Base-by-base conservation (phyloP, 106 monocot genomes). In the Platanthera guangdongensis region DNA sequence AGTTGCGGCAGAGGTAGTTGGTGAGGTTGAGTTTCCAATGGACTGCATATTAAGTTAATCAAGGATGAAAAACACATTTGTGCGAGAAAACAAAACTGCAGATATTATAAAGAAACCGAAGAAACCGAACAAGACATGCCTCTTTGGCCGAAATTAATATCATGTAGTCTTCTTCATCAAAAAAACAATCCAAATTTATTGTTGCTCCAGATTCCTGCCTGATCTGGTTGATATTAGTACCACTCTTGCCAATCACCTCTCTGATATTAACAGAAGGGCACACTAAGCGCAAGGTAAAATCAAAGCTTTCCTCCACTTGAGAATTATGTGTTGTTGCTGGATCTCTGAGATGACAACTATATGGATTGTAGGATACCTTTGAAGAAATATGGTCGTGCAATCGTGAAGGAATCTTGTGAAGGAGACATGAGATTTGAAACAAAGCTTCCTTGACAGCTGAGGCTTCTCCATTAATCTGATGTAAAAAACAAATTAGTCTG, bases 161-260 rank as follows among this genome's bases (percentile, higher is more conserved):
- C 65, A 84, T 73, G 80, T 80, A 84, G 73, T 84, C 84, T 77
- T 84, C 80, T 80, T 84, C 84, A 25, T 51, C 45, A 50, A 73
- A 76, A 6, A 77, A 84, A 74, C 80, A 77, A 50, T 80, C 84
- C 18, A 84, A 72, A 71, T 84, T 84, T 39, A 84, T 80, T 64
- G 10, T 57, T 80, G 84, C 84, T 52, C 84, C 84, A 50, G 84
- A 84, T 51, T 84, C 77, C 73, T 80, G 77, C 67, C 84, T 84
- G 54, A 84, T 84, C 68, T 80, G 76, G 67, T 84, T 84, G 46
- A 84, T 80, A 52, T 50, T 74, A 28, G 28, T 54, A 57, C 84
- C 84, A 77, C 76, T 76, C 74, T 90, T 90, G 10, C 90, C 90
- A 71, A 86, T 90, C 28, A 90, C 90, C 7, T 80, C 82, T 72